Base-by-base conservation (phyloP, 2,329 filamentous ascomycete species). In the Didymellaceae sp. region DNA sequence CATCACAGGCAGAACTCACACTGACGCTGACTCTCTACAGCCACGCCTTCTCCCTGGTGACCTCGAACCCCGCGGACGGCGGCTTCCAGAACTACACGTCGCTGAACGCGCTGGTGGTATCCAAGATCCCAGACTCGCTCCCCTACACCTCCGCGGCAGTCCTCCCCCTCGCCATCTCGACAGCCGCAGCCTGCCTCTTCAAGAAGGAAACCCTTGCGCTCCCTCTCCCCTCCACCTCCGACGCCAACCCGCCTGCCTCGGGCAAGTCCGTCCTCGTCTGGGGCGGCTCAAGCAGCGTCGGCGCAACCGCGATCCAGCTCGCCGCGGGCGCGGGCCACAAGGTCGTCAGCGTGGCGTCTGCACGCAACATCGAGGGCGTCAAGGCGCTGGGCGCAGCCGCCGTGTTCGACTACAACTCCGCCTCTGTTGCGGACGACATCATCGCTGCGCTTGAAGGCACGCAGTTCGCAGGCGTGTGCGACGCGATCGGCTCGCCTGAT, bases 261-360 rank as follows among this genome's bases (percentile, higher is more conserved):
- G 55, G 54, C 22, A 77, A 77, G 61, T 72, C 71, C 5, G 62
- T 78, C 10, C 57, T 83, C 5, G 63, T 83, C 11, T 83, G 79
- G 77, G 81, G 81, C n/a, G 82, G 80, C 0, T 74, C 77, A 2
- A 63, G 61, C 52, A 67, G 63, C 25, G 64, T 80, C 11, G 66
- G 79, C 17, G 75, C 77, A 21, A 69, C 63, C 3, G 76, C 75
- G 0, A 75, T 80, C 33, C 78, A 80, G 48, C 60, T 79, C 4
- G 76, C 75, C 0, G 67, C 61, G 0, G 72, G 70, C 0, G 60
- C 74, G 10, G 76, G 77, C 4, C 70, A 75, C 42, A 69, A 71
- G 18, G 75, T 80, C 8, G 58, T 75, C 45, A 65, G 66, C 1
- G 75, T 76, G 0, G 70, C 72, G 0, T 73, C 72, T 5, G 63